Percentiles rank a stretch among this genome's conserved stretches.
Evolutionary conservation across 129 eudicot genomes (phyloP).

Genomic region (Saposhnikovia divaricata): DNA sequence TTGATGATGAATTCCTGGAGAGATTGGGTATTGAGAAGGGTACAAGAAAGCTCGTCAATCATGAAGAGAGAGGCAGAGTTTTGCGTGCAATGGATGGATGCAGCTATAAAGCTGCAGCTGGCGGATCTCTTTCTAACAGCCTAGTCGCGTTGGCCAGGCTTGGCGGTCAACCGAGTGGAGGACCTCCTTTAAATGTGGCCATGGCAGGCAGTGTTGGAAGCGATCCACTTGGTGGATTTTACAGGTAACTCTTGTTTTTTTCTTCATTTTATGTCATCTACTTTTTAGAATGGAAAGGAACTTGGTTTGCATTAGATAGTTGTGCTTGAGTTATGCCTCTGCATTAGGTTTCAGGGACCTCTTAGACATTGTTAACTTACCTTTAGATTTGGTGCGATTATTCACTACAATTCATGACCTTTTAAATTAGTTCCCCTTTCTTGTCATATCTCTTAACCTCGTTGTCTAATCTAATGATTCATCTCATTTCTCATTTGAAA

Average conservation of each 20-base stretch:
- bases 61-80: constrained; percentile 90
- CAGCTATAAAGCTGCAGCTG: constrained; percentile 98
- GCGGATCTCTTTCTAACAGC: constrained; percentile 92
- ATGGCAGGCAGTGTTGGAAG: constrained; percentile 96
- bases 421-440: too few relatives aligned
- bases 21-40: constrained; percentile 82
- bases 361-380: not conserved
- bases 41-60: constrained; percentile 82
- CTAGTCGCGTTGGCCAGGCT: constrained; percentile 99
- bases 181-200: constrained; percentile 66
- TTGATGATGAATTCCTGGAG: constrained; percentile 64
- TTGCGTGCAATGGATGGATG: constrained; percentile 97
- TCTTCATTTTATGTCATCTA: not conserved
- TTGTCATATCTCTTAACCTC: not conserved
- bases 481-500: not conserved
- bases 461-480: not conserved
- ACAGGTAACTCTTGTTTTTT: constrained; percentile 40
- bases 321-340: not conserved
- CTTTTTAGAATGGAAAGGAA: not conserved
- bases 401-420: not conserved
- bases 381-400: not conserved
- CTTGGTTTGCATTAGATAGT: not conserved
- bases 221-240: constrained; percentile 94
- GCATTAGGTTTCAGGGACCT: not conserved
- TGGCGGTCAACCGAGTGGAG: constrained; percentile 64